phyloP scores from a whole-genome alignment of 2,329 filamentous ascomycete genomes.

The Curvularia eragrostidis region DNA sequence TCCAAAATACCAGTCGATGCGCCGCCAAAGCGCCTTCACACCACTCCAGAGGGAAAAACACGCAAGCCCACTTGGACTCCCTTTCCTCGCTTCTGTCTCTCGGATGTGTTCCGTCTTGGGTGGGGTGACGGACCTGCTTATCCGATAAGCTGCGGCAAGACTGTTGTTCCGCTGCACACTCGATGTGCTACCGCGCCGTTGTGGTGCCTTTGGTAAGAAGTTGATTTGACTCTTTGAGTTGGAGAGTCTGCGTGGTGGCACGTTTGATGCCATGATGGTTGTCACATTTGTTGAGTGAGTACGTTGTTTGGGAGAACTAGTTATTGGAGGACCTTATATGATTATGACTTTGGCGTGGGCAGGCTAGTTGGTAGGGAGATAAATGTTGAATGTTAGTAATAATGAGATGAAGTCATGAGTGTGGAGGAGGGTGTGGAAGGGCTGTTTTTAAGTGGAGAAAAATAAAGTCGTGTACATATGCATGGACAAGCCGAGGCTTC shows the following conservation, averaged over 20 bases:
- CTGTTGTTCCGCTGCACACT: slow-evolving; percentile 1
- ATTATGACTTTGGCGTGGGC: too few relatives aligned
- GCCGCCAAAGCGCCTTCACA: slow-evolving; percentile 7
- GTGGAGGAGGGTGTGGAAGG: background rate
- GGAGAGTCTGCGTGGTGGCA: slow-evolving; percentile 2
- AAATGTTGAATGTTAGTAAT: too few relatives aligned
- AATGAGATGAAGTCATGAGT: background rate
- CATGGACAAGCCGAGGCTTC: background rate
- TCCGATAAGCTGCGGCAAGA: slow-evolving; percentile 5
- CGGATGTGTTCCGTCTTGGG: background rate
- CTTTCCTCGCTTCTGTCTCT: background rate
- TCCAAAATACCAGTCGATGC: slow-evolving; percentile 8
- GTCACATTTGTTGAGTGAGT: background rate
- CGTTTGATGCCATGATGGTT: background rate
- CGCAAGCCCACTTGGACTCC: background rate
- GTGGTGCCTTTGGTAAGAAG: slow-evolving; percentile 12
- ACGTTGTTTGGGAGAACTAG: background rate
- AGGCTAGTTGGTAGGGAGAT: too few relatives aligned
- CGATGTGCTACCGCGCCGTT: background rate
- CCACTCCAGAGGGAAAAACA: slow-evolving; percentile 8
- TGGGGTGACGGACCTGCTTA: background rate
- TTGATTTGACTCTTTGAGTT: slow-evolving; percentile 8
- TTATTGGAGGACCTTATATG: background rate
- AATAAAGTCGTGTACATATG: background rate
- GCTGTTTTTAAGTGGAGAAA: background rate